A percentile compares a stretch with the other conserved stretches of the same genome.
phyloP scores from a whole-genome alignment of 768 basidiomycete genomes.

The Podaxis mareebaensis region DNA sequence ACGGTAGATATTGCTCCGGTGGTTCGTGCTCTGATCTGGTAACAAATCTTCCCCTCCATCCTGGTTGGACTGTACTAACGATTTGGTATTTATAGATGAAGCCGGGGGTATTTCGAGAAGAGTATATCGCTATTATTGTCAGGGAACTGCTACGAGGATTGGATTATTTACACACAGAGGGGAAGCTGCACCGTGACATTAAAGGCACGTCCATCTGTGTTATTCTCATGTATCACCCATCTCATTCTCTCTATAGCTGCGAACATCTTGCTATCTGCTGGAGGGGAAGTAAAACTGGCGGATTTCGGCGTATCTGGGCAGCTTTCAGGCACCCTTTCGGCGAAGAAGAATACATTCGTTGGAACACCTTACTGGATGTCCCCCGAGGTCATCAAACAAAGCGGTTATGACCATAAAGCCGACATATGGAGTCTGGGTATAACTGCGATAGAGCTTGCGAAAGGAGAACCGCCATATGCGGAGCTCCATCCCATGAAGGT shows the following conservation, averaged over 20 bases:
- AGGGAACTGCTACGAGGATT: constrained; percentile 90
- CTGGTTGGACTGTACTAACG: constrained; percentile 17
- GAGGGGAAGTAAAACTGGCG: constrained; percentile 95
- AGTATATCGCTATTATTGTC: constrained; percentile 97
- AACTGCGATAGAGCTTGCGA: constrained; percentile 96
- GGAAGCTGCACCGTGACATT: constrained; percentile 98
- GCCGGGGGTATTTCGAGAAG: constrained; percentile 95
- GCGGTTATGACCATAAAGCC: constrained; percentile 98
- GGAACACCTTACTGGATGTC: constrained; percentile 99
- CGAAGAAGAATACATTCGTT: constrained; percentile 98
- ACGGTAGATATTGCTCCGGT: constrained; percentile 87
- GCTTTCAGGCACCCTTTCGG: constrained; percentile 86
- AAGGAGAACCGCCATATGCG: constrained; percentile 97
- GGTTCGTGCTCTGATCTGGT: constrained; percentile 98
- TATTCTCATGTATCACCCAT: not conserved
- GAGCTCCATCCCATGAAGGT: constrained; percentile 99
- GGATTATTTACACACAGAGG: constrained; percentile 94
- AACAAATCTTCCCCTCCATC: constrained; percentile 23
- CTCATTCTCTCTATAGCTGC: constrained; percentile 59
- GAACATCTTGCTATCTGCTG: constrained; percentile 89
- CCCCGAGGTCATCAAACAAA: constrained; percentile 99
- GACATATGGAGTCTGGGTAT: constrained; percentile 99
- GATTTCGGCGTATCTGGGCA: constrained; percentile 99
- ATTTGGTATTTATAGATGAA: constrained; percentile 72
- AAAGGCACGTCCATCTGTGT: constrained; percentile 62